Evolutionary conservation across 1,139 yeast genomes (phyloP).

Genomic region (Suhomyces guaymorum): DNA sequence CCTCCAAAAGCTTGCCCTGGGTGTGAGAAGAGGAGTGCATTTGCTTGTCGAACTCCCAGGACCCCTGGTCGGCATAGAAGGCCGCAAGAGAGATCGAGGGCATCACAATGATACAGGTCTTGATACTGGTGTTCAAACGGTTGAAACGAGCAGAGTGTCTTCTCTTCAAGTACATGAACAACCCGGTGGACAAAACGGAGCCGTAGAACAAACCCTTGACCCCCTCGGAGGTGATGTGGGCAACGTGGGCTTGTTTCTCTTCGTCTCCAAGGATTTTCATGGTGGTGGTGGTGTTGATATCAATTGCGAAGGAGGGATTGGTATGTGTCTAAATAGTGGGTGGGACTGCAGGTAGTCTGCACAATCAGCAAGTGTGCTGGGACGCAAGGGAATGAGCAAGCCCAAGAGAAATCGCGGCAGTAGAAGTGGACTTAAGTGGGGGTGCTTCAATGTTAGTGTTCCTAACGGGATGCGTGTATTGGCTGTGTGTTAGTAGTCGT

Average conservation of each 20-base stretch:
- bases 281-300: not conserved
- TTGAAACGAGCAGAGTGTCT: conserved; percentile 38
- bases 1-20: conserved; percentile 25
- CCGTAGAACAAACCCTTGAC: conserved; percentile 45
- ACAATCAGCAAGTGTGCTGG: too few species aligned
- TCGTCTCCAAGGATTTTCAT: conserved; percentile 45
- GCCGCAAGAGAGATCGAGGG: conserved; percentile 45
- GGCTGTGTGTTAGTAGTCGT: too few species aligned
- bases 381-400: too few species aligned
- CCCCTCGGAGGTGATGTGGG: conserved; percentile 41
- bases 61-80: conserved; percentile 50
- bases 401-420: too few species aligned
- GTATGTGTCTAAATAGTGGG: not conserved
- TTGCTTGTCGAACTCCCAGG: conserved; percentile 47
- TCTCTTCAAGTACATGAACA: conserved; percentile 35
- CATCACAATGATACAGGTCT: conserved; percentile 41
- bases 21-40: conserved; percentile 39
- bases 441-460: too few species aligned
- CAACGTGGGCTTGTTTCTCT: conserved; percentile 45
- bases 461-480: too few species aligned
- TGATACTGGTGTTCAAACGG: conserved; percentile 41
- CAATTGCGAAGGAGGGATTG: not conserved
- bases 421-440: too few species aligned
- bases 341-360: conserved; percentile 1
- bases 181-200: conserved; percentile 33